Base-by-base conservation (phyloP, 805 yeast genomes). In the Lipomyces yamadae region DNA sequence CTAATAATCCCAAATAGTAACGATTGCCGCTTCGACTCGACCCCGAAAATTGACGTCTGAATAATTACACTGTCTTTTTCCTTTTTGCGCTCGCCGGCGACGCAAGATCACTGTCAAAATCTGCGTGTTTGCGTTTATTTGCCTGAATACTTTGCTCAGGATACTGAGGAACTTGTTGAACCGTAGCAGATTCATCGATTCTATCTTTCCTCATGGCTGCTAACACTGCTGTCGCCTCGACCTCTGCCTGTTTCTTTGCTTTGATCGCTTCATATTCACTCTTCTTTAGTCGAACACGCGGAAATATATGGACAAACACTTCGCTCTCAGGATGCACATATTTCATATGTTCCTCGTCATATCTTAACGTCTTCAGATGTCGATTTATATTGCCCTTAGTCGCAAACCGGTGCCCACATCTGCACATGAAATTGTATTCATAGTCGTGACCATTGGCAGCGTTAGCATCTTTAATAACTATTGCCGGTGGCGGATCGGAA, bases 361-460 rank as follows among this genome's bases (percentile, higher is more conserved):
- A 42, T 24, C 70, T 48, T 62, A 64, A 39, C 24, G 61, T 50
- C 29, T 61, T 52, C 30, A 67, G 37, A 52, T 67, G 70, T 18
- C 70, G 62, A 34, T 67, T 65, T 42, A 67, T 61, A 37, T 67
- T 67, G 48, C 70, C 70, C 52, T 67, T 64, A 0, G 68, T 67
- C 2, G 70, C 56, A 50, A 67, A 67, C 29, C 30, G 45, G 42
- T 57, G 65, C 10, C 70, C 70, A 54, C 70, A 67, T 7, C 62
- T 42, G 53, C 70, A 67, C n/a, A 52, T 56, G 33, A 48, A 66
- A 5, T 59, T 56, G 18, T 57, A 54, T 13, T 56, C 61, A 58
- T 60, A 64, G 30, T 54, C 45, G 4, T 60, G 56, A 5, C 42
- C 56, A 5, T 48, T 57, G 10, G 62, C n/a, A 18, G 34, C 35